These are phyloP conservation scores for Huiozyma sinensis DNA, from an alignment of 805 yeast genomes.

Conservation along the genomic window DNA sequence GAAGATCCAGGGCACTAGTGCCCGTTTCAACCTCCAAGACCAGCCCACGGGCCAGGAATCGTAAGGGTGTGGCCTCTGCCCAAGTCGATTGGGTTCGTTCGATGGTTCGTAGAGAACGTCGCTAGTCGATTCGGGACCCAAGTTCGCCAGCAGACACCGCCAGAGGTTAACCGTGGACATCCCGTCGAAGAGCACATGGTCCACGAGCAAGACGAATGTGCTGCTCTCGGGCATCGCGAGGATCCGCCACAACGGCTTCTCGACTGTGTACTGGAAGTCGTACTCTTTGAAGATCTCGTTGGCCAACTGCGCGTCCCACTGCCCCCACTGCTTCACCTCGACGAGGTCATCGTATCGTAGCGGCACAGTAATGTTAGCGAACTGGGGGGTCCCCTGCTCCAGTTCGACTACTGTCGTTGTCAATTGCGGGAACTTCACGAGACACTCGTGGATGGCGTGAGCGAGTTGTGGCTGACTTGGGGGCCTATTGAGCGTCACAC, in stretches of 20 bases:
- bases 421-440: conserved; percentile 11
- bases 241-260: conserved; percentile 21
- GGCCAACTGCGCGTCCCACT: conserved; percentile 6
- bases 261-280: conserved; percentile 9
- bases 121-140: conserved; percentile 1
- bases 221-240: conserved; percentile 9
- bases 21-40: conserved; percentile 9
- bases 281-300: conserved; percentile 14
- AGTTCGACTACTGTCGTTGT: conserved; percentile 10
- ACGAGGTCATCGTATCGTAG: conserved; percentile 15
- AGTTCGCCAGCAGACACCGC: conserved; percentile 8
- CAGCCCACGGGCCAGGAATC: conserved; percentile 16
- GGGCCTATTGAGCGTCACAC: conserved; percentile 12
- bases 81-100: neutral
- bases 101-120: neutral
- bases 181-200: conserved; percentile 24
- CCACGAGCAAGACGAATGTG: conserved; percentile 13
- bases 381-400: neutral
- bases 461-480: conserved; percentile 9
- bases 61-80: conserved; percentile 10
- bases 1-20: conserved; percentile 5
- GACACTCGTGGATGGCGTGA: conserved; percentile 7
- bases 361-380: neutral
- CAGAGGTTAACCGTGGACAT: conserved; percentile 16
- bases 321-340: conserved; percentile 10